Evolutionary conservation across 2,329 filamentous ascomycete genomes (phyloP).

Genomic region (Aureobasidium pullulans): DNA sequence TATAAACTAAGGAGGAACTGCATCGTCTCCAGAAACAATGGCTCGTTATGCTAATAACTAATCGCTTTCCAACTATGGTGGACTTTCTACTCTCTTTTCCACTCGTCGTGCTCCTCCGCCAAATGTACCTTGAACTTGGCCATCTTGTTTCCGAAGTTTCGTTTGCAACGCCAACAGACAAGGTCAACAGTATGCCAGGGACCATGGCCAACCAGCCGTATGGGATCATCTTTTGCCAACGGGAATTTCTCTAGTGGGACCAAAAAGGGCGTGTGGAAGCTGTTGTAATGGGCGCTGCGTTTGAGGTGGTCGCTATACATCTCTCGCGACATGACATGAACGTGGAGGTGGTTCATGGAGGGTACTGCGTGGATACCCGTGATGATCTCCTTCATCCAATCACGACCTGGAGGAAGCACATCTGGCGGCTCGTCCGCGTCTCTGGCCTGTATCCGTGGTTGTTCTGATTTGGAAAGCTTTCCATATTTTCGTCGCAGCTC

Average conservation of each 20-base stretch:
- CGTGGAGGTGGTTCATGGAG: constrained; percentile 85
- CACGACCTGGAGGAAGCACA: constrained; percentile 60
- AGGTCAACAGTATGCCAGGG: constrained; percentile 60
- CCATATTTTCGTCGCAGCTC: constrained; percentile 69
- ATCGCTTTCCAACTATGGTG: neutral
- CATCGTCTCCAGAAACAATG: too few species aligned
- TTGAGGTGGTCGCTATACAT: constrained; percentile 65
- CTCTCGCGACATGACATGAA: constrained; percentile 80
- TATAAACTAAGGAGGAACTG: too few species aligned
- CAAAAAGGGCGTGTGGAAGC: constrained; percentile 80
- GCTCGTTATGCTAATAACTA: neutral
- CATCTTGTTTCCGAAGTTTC: constrained; percentile 68
- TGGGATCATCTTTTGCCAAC: constrained; percentile 55
- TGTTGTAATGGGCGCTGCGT: constrained; percentile 85
- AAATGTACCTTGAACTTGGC: constrained; percentile 68
- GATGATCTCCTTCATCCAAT: constrained; percentile 69
- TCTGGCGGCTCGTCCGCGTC: constrained; percentile 33
- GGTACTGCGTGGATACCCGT: constrained; percentile 80
- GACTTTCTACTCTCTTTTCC: constrained; percentile 53
- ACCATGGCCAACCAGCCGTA: constrained; percentile 49
- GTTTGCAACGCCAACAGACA: constrained; percentile 76
- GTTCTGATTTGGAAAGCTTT: constrained; percentile 54
- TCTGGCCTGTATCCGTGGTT: constrained; percentile 56
- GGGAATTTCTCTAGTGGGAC: constrained; percentile 75
- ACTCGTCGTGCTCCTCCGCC: constrained; percentile 63